These are phyloP conservation scores for Colletotrichum theobromicola DNA, from an alignment of 2,329 filamentous ascomycete genomes.

Conservation along the genomic window DNA sequence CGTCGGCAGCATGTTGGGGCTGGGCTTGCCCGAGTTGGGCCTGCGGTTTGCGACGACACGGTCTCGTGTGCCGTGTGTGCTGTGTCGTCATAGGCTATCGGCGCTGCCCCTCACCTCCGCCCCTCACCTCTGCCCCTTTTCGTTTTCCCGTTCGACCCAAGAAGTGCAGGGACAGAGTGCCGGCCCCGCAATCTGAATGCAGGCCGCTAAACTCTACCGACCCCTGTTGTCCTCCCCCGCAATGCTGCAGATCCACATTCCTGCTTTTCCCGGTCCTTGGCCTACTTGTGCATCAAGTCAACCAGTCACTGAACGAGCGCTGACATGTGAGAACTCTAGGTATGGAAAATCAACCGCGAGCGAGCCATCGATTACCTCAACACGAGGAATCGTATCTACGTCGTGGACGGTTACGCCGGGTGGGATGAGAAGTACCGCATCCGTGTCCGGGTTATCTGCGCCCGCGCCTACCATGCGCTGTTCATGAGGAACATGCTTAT, in stretches of 20 bases:
- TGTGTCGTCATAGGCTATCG: slow-evolving; percentile 13
- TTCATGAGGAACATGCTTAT: slow-evolving; percentile 99
- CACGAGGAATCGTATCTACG: slow-evolving; percentile 98
- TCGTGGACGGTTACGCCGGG: slow-evolving; percentile 94
- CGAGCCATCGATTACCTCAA: slow-evolving; percentile 99
- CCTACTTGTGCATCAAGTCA: not conserved
- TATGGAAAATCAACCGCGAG: slow-evolving; percentile 99
- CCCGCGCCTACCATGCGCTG: slow-evolving; percentile 97
- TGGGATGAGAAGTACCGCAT: slow-evolving; percentile 99
- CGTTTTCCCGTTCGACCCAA: not conserved
- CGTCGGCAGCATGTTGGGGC: not conserved
- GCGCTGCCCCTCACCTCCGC: not conserved
- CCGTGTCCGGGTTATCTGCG: slow-evolving; percentile 96
- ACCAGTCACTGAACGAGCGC: not conserved
- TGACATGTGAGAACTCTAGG: slow-evolving; percentile 57
- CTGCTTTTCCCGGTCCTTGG: not conserved
- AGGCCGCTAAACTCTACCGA: slow-evolving; percentile 6
- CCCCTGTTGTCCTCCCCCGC: not conserved
- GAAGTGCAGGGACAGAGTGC: not conserved
- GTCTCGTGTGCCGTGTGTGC: not conserved
- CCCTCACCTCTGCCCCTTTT: not conserved
- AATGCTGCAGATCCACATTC: not conserved
- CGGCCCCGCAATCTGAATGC: slow-evolving; percentile 6
- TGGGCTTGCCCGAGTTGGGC: not conserved
- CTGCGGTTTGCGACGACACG: not conserved